These are phyloP conservation scores for Symbiodinium natans DNA, from an alignment of 73 alveolate species.

Conservation along the genomic window DNA sequence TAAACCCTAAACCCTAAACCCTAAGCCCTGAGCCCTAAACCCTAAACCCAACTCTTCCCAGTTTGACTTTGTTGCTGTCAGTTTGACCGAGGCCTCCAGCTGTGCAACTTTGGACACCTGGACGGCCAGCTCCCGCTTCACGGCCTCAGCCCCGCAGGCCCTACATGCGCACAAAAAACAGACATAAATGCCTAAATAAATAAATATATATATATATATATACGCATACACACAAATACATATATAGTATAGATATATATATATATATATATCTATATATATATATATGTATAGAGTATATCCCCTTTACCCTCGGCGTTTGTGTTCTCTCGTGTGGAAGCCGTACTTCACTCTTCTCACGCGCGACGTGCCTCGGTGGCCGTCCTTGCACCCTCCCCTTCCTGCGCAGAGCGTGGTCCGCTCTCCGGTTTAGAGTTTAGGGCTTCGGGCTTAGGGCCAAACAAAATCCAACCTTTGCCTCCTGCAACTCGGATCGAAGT, in stretches of 20 bases:
- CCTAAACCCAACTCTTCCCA: too few species aligned
- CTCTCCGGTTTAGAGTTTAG: too few species aligned
- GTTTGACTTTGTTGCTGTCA: too few species aligned
- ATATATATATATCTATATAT: too few species aligned
- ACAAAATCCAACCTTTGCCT: not conserved
- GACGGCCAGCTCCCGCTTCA: conserved; percentile 50
- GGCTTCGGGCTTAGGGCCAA: not conserved
- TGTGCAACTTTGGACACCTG: conserved; percentile 70
- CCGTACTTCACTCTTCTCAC: not conserved
- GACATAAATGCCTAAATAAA: not conserved
- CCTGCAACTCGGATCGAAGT: conserved; percentile 53
- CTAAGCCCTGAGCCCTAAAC: too few species aligned
- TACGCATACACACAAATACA: too few species aligned
- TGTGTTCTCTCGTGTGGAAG: too few species aligned
- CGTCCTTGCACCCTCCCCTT: conserved; percentile 7
- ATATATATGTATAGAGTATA: too few species aligned
- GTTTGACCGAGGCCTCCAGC: conserved; percentile 24
- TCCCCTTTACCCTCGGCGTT: too few species aligned
- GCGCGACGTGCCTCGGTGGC: not conserved
- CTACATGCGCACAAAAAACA: not conserved
- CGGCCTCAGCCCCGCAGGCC: conserved; percentile 10
- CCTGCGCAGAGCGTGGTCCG: conserved; percentile 12
- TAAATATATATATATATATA: too few species aligned
- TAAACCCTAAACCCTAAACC: too few species aligned
- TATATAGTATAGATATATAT: too few species aligned